Evolutionary conservation across 352 stramenopile genomes (phyloP).

Genomic region (Phytopythium cucurbitacearum): DNA sequence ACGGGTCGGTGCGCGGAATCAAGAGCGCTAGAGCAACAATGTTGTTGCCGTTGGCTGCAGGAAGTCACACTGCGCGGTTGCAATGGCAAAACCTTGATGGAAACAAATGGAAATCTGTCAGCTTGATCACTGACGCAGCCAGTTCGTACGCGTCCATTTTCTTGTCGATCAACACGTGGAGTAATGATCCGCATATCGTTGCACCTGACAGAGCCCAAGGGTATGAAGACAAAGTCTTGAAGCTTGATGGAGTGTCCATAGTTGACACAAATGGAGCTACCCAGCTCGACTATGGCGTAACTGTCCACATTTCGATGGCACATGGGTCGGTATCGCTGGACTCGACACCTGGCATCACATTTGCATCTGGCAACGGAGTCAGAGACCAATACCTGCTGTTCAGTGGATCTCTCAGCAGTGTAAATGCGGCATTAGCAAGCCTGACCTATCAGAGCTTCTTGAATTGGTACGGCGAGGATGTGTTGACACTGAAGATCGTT

Average conservation of each 20-base stretch:
- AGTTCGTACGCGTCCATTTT: constrained; percentile 71
- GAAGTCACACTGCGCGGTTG: constrained; percentile 54
- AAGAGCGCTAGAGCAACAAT: constrained; percentile 70
- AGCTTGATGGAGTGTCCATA: constrained; percentile 39
- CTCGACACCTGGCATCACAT: constrained; percentile 59
- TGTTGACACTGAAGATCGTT: constrained; percentile 43
- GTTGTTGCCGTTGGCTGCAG: constrained; percentile 45
- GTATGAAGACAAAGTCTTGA: constrained; percentile 41
- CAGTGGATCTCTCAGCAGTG: constrained; percentile 48
- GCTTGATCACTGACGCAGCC: constrained; percentile 60
- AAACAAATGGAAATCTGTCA: constrained; percentile 59
- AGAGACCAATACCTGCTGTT: constrained; percentile 60
- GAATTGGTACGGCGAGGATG: constrained; percentile 75
- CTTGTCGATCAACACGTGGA: constrained; percentile 59
- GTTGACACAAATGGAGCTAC: constrained; percentile 43
- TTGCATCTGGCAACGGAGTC: constrained; percentile 37
- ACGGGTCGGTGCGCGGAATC: constrained; percentile 62
- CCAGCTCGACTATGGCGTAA: constrained; percentile 56
- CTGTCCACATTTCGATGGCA: constrained; percentile 47
- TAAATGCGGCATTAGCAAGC: constrained; percentile 46
- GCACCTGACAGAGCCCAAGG: constrained; percentile 28
- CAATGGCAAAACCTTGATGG: constrained; percentile 80
- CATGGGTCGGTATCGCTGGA: constrained; percentile 50
- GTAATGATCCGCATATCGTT: constrained; percentile 59
- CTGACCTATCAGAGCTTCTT: constrained; percentile 57